phyloP scores from a whole-genome alignment of 2,329 filamentous ascomycete genomes.

The Cercospora zeae-maydis region DNA sequence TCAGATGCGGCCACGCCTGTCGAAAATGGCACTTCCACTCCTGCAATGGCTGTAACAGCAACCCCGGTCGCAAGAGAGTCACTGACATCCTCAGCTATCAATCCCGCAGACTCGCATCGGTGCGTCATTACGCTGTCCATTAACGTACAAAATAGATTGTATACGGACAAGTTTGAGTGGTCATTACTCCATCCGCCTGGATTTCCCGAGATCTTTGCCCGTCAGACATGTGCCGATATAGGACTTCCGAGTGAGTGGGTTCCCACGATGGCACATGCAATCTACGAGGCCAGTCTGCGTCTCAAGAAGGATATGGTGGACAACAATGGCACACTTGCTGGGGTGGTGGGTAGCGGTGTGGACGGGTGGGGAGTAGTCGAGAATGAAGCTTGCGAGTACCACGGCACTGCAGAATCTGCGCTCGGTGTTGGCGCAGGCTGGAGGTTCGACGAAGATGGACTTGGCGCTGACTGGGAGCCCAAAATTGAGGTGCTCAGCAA shows the following conservation, averaged over 20 bases:
- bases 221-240: constrained; percentile 86
- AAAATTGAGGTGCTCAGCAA: constrained; percentile 66
- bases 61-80: constrained; percentile 50
- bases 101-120: constrained; percentile 90
- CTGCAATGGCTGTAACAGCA: constrained; percentile 66
- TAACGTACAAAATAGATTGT: constrained; percentile 84
- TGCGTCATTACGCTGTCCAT: constrained; percentile 89
- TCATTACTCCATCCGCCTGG: constrained; percentile 88
- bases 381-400: constrained; percentile 74
- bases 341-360: constrained; percentile 70
- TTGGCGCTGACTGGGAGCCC: constrained; percentile 58
- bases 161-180: constrained; percentile 98
- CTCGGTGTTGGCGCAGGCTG: constrained; percentile 76
- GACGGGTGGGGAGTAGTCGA: constrained; percentile 71
- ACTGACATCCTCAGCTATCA: constrained; percentile 57
- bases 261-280: constrained; percentile 88
- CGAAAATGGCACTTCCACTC: constrained; percentile 42
- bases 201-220: constrained; percentile 87
- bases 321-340: constrained; percentile 58
- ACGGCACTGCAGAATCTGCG: constrained; percentile 36
- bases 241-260: constrained; percentile 91
- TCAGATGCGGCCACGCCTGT: constrained; percentile 47
- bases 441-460: constrained; percentile 89
- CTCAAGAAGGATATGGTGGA: constrained; percentile 97
- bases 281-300: constrained; percentile 89